phyloP scores from a whole-genome alignment of 495 filamentous ascomycete species.

The Aspergillus bridgeri region DNA sequence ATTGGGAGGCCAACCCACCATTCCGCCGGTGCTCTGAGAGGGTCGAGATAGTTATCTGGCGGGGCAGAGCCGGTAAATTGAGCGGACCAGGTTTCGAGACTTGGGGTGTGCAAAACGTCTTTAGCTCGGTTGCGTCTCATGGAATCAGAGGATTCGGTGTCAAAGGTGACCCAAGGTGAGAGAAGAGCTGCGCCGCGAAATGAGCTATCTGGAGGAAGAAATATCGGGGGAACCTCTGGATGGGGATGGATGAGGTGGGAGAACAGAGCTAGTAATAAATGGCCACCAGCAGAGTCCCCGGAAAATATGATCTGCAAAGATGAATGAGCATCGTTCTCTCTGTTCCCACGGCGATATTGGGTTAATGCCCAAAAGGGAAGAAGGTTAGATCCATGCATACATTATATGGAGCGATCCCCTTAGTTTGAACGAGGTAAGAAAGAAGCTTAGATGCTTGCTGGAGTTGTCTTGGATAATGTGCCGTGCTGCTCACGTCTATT shows the following conservation, averaged over 20 bases:
- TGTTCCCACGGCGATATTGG: not conserved
- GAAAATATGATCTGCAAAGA: constrained; percentile 35
- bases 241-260: constrained; percentile 53
- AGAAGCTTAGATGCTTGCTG: constrained; percentile 6
- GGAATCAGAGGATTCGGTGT: constrained; percentile 3
- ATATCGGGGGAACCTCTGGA: constrained; percentile 23
- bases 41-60: constrained; percentile 13
- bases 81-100: constrained; percentile 6
- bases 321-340: not conserved
- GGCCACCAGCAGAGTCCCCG: constrained; percentile 56
- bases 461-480: constrained; percentile 8
- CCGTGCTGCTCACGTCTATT: constrained; percentile 2
- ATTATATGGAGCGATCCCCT: not conserved
- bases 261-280: constrained; percentile 43
- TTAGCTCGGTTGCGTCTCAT: constrained; percentile 8
- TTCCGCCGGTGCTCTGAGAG: constrained; percentile 10
- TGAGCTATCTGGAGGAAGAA: constrained; percentile 1
- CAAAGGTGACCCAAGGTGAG: constrained; percentile 15
- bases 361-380: not conserved
- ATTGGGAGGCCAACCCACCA: constrained; percentile 12
- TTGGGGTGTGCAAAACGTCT: constrained; percentile 7
- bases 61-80: constrained; percentile 7
- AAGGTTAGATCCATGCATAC: not conserved
- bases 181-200: constrained; percentile 8
- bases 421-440: not conserved